phyloP scores from a whole-genome alignment of 768 basidiomycete species.

The Boletus reticuloceps region DNA sequence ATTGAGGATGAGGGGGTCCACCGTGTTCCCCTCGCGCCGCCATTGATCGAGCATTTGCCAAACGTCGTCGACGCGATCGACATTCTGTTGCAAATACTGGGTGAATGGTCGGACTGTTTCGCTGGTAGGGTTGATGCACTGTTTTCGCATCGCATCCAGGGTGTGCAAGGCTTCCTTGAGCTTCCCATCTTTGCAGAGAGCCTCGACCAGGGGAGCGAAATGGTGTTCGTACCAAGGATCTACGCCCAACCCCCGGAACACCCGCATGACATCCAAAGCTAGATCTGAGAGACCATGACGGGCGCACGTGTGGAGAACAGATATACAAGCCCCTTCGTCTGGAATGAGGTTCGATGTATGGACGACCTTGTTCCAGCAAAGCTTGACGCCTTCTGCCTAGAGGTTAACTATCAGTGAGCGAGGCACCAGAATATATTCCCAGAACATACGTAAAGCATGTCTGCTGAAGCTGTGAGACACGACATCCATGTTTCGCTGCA shows the following conservation, averaged over 20 bases:
- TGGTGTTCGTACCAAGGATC: conserved; percentile 65
- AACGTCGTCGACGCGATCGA: conserved; percentile 57
- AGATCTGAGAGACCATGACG: conserved; percentile 71
- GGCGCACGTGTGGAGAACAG: conserved; percentile 70
- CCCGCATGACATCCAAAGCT: conserved; percentile 60
- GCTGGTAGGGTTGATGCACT: conserved; percentile 45
- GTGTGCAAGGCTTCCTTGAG: conserved; percentile 62
- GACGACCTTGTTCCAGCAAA: conserved; percentile 61
- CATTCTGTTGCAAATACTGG: conserved; percentile 42
- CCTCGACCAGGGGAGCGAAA: conserved; percentile 73
- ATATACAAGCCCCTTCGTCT: conserved; percentile 71
- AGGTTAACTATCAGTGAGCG: background rate
- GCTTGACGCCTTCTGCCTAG: conserved; percentile 64
- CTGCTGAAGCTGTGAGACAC: conserved; percentile 64
- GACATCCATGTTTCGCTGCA: conserved; percentile 58
- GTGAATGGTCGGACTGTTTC: conserved; percentile 57
- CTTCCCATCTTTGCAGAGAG: conserved; percentile 56
- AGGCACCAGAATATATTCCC: no score
- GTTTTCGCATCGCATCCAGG: conserved; percentile 57
- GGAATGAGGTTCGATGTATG: conserved; percentile 52
- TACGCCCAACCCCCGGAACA: conserved; percentile 48
- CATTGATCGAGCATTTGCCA: conserved; percentile 66
- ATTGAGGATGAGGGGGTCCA: conserved; percentile 65
- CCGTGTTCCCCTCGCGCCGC: conserved; percentile 44
- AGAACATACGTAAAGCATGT: conserved; percentile 61